Conservation (phyloP, 176 grass and related monocot species). For the Poa annua region DNA sequence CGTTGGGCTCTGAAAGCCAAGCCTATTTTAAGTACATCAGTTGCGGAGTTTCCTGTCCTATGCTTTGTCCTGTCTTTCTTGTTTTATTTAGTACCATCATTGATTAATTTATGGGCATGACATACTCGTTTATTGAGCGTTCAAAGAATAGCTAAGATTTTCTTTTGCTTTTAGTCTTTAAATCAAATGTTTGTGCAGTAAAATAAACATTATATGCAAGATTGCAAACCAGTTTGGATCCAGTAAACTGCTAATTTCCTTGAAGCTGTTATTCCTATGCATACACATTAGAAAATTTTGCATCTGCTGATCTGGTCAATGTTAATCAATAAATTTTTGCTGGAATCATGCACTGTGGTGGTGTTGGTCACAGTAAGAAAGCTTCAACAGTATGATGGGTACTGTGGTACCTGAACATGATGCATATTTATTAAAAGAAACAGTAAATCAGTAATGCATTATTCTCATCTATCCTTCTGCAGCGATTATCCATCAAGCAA, state of each 20-base stretch:
- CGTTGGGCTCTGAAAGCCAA: neutral
- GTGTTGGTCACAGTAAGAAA: constrained; percentile 6
- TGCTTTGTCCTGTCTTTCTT: constrained; percentile 22
- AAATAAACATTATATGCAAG: neutral
- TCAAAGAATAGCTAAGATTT: constrained; percentile 21
- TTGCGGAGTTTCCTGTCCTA: constrained; percentile 22
- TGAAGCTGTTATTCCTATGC: constrained; percentile 12
- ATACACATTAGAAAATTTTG: constrained; percentile 3
- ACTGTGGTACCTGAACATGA: constrained; percentile 15
- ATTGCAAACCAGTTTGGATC: constrained; percentile 19
- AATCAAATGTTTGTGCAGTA: constrained; percentile 21
- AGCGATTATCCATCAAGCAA: constrained; percentile 15
- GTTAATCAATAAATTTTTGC: constrained; percentile 29
- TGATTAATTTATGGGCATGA: neutral
- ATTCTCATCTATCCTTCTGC: neutral
- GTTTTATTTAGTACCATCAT: constrained; percentile 30
- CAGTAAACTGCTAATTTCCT: neutral
- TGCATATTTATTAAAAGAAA: constrained; percentile 29
- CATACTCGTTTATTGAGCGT: neutral
- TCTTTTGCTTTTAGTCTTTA: neutral
- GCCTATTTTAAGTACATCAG: constrained; percentile 13
- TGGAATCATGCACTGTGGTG: constrained; percentile 19
- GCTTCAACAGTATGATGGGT: too few species aligned
- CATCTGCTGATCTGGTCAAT: constrained; percentile 22
- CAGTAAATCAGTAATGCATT: constrained; percentile 12